A percentile compares a stretch with the other conserved stretches of the same genome.
phyloP scores from a whole-genome alignment of 306 rosid species.

The Ammopiptanthus mongolicus region DNA sequence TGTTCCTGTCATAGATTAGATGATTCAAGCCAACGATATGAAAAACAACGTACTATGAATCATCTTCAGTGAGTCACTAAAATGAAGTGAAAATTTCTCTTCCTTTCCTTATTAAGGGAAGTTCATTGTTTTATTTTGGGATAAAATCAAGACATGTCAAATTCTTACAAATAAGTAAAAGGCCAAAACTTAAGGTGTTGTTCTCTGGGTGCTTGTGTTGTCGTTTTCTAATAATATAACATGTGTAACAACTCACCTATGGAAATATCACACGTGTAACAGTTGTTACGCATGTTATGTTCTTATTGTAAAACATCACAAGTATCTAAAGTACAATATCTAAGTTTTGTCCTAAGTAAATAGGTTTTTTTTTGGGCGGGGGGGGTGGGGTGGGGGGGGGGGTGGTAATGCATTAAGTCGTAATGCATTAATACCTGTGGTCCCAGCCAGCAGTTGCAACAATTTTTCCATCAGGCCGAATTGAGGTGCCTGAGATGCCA shows the following conservation, averaged over 20 bases:
- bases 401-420: no score
- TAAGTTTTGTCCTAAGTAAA: no score
- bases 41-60: conserved; percentile 4
- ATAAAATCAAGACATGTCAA: conserved; percentile 5
- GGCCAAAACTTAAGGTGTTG: no score
- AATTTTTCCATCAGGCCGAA: conserved; percentile 73
- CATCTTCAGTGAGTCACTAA: not conserved
- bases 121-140: not conserved
- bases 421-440: conserved; percentile 53
- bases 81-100: not conserved
- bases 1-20: not conserved
- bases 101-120: not conserved
- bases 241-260: no score
- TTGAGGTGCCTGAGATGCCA: conserved; percentile 75
- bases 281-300: no score
- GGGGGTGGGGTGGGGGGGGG: no score
- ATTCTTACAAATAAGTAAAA: not conserved
- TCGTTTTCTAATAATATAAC: no score
- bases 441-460: conserved; percentile 98
- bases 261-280: no score
- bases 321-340: no score
- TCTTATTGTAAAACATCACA: no score
- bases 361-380: no score
- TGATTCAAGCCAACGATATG: not conserved
- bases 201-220: no score